Base-by-base conservation (phyloP, 2,329 filamentous ascomycete genomes). In the Penicillium sp. region DNA sequence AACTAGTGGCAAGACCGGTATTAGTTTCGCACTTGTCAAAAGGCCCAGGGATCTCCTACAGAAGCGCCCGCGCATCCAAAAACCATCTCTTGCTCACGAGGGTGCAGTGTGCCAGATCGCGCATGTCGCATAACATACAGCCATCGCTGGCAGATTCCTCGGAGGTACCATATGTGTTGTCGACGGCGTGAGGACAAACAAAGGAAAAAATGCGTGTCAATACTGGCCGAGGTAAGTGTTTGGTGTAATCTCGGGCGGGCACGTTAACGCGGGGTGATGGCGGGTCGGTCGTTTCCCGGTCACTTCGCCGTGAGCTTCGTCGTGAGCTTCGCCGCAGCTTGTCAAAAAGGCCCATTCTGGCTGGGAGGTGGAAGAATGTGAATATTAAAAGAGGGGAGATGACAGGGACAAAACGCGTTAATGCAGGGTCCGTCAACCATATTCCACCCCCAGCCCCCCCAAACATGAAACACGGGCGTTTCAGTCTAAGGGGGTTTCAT, bases 81-180 rank as follows among this genome's bases (percentile, higher is more conserved):
- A 82, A 82, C 93, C 93, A 97, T 67, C 82, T 81, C 68, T 85
- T 86, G 73, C 86, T 90, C 50, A 91, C 90, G 71, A 85, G 82
- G 39, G 87, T 86, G 73, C 90, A 93, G 73, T 91, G 87, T 52
- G 91, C 86, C 55, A 97, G 83, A 75, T 97, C 92, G 65, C 93
- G 87, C 79, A 94, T 83, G 77, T 96, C 91, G 78, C 93, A 97
- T 65, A 96, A 86, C 89, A 94, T 93, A 78, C 93, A 97, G 56
- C 86, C 87, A 77, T 91, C 88, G 49, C 86, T 83, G 64, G 89
- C 86, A 59, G 89, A 91, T 68, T 90, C 84, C 78, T 97, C 93
- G 69, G 90, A 93, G 42, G 87, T 87, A 64, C 91, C 88, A 74
- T 94, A 96, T 59, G 83, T 87, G 70, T 87, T 81, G 75, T 97